Evolutionary conservation across 2,329 filamentous ascomycete genomes (phyloP), one percentile per base, ranked within the genome.

Genomic region (Neonectria faginata): DNA sequence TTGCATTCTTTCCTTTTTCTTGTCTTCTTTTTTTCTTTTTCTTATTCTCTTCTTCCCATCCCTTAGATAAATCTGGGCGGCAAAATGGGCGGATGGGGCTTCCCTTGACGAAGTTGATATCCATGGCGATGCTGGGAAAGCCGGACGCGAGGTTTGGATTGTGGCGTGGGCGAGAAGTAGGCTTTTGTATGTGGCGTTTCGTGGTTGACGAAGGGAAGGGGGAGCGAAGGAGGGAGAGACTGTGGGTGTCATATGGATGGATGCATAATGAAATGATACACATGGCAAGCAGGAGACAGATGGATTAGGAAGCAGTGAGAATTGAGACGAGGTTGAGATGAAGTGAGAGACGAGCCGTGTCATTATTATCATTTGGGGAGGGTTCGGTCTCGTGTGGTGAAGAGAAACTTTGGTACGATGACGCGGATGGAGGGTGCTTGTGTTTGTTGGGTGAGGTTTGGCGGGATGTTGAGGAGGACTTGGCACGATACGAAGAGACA

Each of bases 121-220:
- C 41, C 51, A 61, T 61, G 51, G 39, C n/a, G 44, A 54, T 61
- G 33, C 33, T 50, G 29, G 51, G 42, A 16, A 22, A 27, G 27
- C 27, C 47, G 29, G 11, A 25, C 48, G 29, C 25, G 22, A 50
- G 14, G 33, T 47, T 57, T 42, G 58, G 52, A 48, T 51, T 41
- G 52, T 42, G 52, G 20, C 41, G 18, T 16, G 44, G 42, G 45
- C 22, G 45, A 50, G 36, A 27, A 41, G 20, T 45, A 42, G 11
- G n/a, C 9, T 42, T 20, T 58, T 63, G 61, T 59, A 63, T 54
- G 56, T 50, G 61, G 61, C 61, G 61, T 59, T 60, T 53, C 42
- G 61, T 51, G 55, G 54, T 51, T 52, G 60, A 60, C 47, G 51
- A 44, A 25, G 12, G 22, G 25, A 25, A 27, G 25, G 39, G 16